These are phyloP conservation scores for Exophiala sp. DNA, from an alignment of 2,329 filamentous ascomycete genomes.

Conservation along the genomic window DNA sequence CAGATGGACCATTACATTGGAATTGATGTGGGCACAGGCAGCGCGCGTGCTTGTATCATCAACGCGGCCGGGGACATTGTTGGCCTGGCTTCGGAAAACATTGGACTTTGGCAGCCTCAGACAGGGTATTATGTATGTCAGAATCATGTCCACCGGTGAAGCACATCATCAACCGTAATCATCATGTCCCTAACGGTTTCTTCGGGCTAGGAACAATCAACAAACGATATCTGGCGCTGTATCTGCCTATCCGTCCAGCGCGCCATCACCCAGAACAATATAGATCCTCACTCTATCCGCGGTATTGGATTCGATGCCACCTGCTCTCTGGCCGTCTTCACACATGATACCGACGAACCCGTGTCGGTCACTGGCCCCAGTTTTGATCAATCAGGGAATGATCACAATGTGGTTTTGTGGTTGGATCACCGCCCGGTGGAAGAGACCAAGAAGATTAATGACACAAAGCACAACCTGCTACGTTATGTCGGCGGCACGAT, in stretches of 20 bases:
- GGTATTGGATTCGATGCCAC: conserved; percentile 97
- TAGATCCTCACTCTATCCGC: conserved; percentile 68
- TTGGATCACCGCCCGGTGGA: conserved; percentile 87
- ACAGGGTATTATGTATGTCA: conserved; percentile 63
- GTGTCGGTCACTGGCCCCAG: conserved; percentile 82
- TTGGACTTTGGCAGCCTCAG: conserved; percentile 73
- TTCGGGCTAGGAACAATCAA: conserved; percentile 77
- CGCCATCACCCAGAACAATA: conserved; percentile 72
- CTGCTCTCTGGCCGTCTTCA: conserved; percentile 92
- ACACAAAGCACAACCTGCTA: conserved; percentile 82
- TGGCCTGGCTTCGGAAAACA: conserved; percentile 63
- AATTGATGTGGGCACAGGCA: conserved; percentile 94
- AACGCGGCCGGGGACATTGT: conserved; percentile 85
- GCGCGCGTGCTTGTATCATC: conserved; percentile 91
- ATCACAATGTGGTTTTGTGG: conserved; percentile 95
- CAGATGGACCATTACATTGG: conserved; percentile 65
- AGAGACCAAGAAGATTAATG: conserved; percentile 90
- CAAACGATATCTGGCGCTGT: conserved; percentile 90
- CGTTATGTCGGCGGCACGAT: conserved; percentile 96
- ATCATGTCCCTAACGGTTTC: background rate
- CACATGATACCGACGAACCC: conserved; percentile 81
- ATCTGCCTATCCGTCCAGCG: conserved; percentile 84
- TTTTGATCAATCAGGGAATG: conserved; percentile 72
- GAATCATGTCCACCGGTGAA: background rate
- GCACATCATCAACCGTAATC: no score